Evolutionary conservation across 352 stramenopile genomes (phyloP).

Genomic region (Globisporangium paddicum): DNA sequence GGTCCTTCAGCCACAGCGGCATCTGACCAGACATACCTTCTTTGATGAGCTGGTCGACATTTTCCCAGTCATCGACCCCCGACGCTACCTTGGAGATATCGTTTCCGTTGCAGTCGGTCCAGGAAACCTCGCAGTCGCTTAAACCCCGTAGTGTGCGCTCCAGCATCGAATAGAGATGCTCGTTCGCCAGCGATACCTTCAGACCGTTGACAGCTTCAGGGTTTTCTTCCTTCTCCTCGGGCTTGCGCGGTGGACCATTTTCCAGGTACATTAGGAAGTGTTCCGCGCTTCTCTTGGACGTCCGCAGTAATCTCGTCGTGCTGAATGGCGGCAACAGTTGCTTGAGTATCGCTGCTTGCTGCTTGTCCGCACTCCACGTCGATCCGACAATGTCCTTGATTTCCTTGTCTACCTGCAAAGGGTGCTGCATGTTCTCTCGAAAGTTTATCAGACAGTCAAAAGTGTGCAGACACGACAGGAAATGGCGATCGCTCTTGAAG

Average conservation of each 20-base stretch:
- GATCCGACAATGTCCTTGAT: conserved; percentile 43
- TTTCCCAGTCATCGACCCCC: conserved; percentile 10
- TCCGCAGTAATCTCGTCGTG: conserved; percentile 64
- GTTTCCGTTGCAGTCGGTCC: conserved; percentile 71
- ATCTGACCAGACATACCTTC: conserved; percentile 53
- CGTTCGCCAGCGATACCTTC: conserved; percentile 57
- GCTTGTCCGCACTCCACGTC: conserved; percentile 39
- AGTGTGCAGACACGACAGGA: conserved; percentile 77
- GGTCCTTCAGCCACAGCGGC: conserved; percentile 68
- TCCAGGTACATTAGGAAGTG: conserved; percentile 88
- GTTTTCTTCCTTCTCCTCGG: neutral
- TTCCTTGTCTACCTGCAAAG: conserved; percentile 30
- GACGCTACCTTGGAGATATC: conserved; percentile 16
- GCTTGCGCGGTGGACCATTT: conserved; percentile 14
- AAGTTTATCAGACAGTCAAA: conserved; percentile 73
- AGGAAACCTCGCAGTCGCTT: conserved; percentile 83
- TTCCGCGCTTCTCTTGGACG: conserved; percentile 60
- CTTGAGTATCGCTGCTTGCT: conserved; percentile 36
- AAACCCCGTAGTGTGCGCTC: conserved; percentile 67
- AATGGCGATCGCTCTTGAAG: conserved; percentile 74
- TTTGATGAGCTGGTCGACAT: conserved; percentile 35
- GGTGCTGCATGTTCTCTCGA: conserved; percentile 38
- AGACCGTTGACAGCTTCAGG: neutral
- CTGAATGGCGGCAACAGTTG: conserved; percentile 82
- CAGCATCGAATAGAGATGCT: conserved; percentile 86